Base-by-base conservation (phyloP, 163 green algal genomes). In the Scenedesmus sp. region DNA sequence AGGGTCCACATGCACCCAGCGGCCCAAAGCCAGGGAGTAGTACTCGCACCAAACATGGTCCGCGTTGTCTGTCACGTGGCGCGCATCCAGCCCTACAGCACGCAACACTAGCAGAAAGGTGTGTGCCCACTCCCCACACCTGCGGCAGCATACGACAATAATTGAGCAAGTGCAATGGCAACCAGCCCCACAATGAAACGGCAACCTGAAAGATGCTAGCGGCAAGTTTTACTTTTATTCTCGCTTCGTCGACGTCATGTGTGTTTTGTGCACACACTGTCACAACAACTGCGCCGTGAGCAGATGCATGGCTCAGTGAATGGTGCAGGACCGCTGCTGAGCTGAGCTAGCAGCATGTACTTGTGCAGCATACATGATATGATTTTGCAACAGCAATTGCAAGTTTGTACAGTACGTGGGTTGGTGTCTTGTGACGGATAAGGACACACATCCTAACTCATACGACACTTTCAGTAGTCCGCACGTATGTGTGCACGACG, bases 31-130 rank as follows among this genome's bases (percentile, higher is more conserved):
- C 20, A 87, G 24, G 9, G 89, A 95, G 61, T 91, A 98, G 83
- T 95, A 96, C 93, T 98, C 96, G 4, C 87, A 89, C 97, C 97
- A 99, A 3, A 99, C 94, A 83, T 99, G 97, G 89, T 99, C 97
- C 4, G 93, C 95, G 89, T 91, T 95, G 91, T 99, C 97, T 5
- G 93, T 18, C 0, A 96, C 93, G 61, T 95, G 89, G 4, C 92
- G 85, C 20, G 89, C 88, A 24, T 93, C 89, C 13, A 91, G 68
- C 12, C 85, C 92, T 1, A 81, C 65, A 7, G 88, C 80, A 53
- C 87, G 68, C 33, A 91, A 70, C n/a, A 83, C 24, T 37, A 92
- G 70, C 43, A 92, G 89, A 37, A 94, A 92, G 15, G 35, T 42
- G 68, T 94, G 89, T 18, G 92, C 89, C 92, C 92, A 94, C 85